A percentile compares a stretch with the other conserved stretches of the same genome.
phyloP scores from a whole-genome alignment of 1,139 yeast species.

The Hanseniaspora gamundiae region DNA sequence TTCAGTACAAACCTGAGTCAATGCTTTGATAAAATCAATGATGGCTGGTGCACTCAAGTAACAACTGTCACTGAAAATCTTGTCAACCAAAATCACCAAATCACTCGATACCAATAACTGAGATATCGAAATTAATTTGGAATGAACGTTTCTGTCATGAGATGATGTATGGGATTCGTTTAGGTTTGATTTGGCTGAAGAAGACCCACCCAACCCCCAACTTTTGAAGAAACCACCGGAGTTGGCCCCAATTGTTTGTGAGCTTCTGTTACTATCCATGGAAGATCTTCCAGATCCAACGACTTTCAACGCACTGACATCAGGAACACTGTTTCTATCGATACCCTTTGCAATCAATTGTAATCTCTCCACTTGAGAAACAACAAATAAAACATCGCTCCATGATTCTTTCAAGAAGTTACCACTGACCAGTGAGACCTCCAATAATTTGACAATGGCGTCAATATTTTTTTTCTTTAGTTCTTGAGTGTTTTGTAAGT shows the following conservation, averaged over 20 bases:
- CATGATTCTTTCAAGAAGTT: slow-evolving; percentile 61
- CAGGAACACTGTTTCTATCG: slow-evolving; percentile 77
- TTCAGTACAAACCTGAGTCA: slow-evolving; percentile 77
- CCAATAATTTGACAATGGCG: slow-evolving; percentile 65
- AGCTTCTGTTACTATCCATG: slow-evolving; percentile 36
- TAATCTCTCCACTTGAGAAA: slow-evolving; percentile 83
- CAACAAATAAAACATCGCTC: slow-evolving; percentile 69
- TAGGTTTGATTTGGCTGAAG: slow-evolving; percentile 32
- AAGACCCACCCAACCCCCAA: slow-evolving; percentile 4
- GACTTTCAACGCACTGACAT: slow-evolving; percentile 58
- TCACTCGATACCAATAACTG: slow-evolving; percentile 60
- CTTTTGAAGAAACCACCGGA: slow-evolving; percentile 23
- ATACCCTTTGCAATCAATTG: slow-evolving; percentile 85
- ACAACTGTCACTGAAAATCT: slow-evolving; percentile 74
- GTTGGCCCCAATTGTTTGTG: neutral
- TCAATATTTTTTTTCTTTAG: slow-evolving; percentile 69
- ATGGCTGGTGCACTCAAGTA: slow-evolving; percentile 74
- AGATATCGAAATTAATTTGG: slow-evolving; percentile 37
- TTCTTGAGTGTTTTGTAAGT: slow-evolving; percentile 67
- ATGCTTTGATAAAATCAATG: slow-evolving; percentile 73
- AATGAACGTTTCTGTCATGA: slow-evolving; percentile 1
- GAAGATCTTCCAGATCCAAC: slow-evolving; percentile 34
- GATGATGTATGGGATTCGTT: slow-evolving; percentile 33
- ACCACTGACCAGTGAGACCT: slow-evolving; percentile 71
- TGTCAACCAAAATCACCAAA: slow-evolving; percentile 74